Conservation (phyloP, 352 stramenopile species). For the Phytophthora sp. region DNA sequence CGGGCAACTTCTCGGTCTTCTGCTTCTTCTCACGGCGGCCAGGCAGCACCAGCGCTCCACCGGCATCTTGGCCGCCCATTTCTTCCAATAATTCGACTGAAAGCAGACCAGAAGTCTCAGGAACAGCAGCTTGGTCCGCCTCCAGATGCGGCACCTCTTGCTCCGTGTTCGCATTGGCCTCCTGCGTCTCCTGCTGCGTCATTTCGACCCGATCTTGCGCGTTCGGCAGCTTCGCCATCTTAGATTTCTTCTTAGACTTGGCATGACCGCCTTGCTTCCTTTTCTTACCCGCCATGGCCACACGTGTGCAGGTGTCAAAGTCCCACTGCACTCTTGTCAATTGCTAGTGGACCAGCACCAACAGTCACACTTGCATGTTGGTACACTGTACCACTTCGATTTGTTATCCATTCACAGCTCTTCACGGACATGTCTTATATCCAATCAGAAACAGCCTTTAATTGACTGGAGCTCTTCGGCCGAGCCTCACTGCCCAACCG, state of each 20-base stretch:
- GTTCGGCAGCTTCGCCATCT: constrained; percentile 17
- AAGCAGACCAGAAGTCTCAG: constrained; percentile 45
- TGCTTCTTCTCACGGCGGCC: constrained; percentile 56
- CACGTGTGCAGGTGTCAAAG: constrained; percentile 6
- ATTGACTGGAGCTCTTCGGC: constrained; percentile 17
- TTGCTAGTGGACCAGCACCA: constrained; percentile 4
- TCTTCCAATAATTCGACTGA: constrained; percentile 72
- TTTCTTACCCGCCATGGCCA: constrained; percentile 63
- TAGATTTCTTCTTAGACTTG: constrained; percentile 57
- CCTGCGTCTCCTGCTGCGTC: constrained; percentile 19
- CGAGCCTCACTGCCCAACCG: neutral
- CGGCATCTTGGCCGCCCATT: constrained; percentile 57
- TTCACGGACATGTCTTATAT: neutral
- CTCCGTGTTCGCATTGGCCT: constrained; percentile 25
- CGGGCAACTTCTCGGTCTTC: constrained; percentile 54
- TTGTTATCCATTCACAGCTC: constrained; percentile 17
- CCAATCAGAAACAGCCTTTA: constrained; percentile 19
- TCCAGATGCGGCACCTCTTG: neutral
- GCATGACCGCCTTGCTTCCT: constrained; percentile 50
- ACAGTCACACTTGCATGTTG: neutral
- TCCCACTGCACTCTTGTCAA: constrained; percentile 5
- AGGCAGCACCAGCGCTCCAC: constrained; percentile 67
- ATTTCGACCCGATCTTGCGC: constrained; percentile 18
- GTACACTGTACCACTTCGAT: constrained; percentile 14
- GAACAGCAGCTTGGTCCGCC: constrained; percentile 1